Evolutionary conservation across 352 stramenopile genomes (phyloP).

Genomic region (Hyaloperonospora arabidopsidis): DNA sequence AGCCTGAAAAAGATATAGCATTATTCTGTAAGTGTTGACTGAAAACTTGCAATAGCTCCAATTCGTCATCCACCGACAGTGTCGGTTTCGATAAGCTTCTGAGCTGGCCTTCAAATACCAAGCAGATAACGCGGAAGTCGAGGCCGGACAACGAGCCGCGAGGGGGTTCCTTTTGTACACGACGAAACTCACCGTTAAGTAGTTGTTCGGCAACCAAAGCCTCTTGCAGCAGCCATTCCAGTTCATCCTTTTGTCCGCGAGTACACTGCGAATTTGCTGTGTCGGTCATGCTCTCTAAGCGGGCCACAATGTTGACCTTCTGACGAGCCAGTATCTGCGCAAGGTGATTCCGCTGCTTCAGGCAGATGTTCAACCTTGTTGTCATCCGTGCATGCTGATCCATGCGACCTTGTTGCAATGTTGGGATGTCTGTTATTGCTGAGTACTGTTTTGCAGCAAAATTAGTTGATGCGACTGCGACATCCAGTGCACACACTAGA

Average conservation of each 20-base stretch:
- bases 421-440: constrained; percentile 5
- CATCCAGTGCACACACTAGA: constrained; percentile 40
- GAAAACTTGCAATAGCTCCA: constrained; percentile 44
- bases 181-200: constrained; percentile 25
- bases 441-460: constrained; percentile 23
- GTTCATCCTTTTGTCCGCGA: constrained; percentile 12
- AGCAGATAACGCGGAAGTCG: constrained; percentile 39
- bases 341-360: constrained; percentile 41
- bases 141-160: constrained; percentile 43
- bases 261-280: not conserved
- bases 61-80: constrained; percentile 38
- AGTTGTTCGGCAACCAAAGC: constrained; percentile 30
- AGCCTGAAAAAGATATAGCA: constrained; percentile 8
- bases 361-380: constrained; percentile 35
- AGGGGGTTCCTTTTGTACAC: constrained; percentile 24
- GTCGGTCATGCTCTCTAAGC: constrained; percentile 12
- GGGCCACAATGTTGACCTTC: constrained; percentile 18
- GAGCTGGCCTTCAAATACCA: constrained; percentile 43
- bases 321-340: constrained; percentile 27
- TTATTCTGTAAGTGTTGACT: constrained; percentile 28
- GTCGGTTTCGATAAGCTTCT: constrained; percentile 23
- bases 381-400: constrained; percentile 27
- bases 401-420: constrained; percentile 16
- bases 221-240: constrained; percentile 32
- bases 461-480: constrained; percentile 36